A percentile compares a stretch with the other conserved stretches of the same genome.
These are phyloP conservation scores for Hemerocallis citrina DNA, from an alignment of 106 monocot species.

Conservation along the genomic window DNA sequence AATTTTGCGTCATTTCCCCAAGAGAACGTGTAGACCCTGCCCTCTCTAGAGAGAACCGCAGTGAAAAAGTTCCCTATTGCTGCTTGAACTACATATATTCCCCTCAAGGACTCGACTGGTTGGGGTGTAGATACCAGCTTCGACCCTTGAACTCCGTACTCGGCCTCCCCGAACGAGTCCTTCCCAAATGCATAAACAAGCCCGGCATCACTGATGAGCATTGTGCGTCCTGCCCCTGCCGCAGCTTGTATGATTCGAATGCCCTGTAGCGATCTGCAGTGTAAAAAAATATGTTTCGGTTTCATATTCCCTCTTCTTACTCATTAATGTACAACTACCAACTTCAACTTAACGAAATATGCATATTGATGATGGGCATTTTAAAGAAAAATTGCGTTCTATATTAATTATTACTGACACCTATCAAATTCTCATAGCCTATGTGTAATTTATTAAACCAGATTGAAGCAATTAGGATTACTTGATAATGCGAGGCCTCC, in stretches of 20 bases:
- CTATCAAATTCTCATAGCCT: no score
- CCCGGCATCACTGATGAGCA: conserved; percentile 93
- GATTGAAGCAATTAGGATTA: conserved; percentile 30
- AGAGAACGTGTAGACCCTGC: conserved; percentile 88
- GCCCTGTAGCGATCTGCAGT: conserved; percentile 76
- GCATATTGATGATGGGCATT: no score
- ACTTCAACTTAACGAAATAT: no score
- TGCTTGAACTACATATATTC: conserved; percentile 83
- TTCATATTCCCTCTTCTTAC: conserved; percentile 21
- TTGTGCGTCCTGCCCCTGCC: conserved; percentile 81
- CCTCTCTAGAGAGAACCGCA: conserved; percentile 91
- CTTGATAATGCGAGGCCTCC: conserved; percentile 87
- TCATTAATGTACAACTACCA: conserved; percentile 10
- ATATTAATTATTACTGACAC: no score
- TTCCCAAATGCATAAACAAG: conserved; percentile 88
- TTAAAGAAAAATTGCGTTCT: no score
- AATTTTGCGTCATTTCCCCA: conserved; percentile 83
- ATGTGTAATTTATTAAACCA: not conserved
- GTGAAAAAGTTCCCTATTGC: conserved; percentile 97
- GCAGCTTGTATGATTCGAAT: conserved; percentile 95
- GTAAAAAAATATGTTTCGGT: conserved; percentile 3
- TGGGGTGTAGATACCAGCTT: conserved; percentile 63
- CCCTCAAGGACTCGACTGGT: conserved; percentile 71
- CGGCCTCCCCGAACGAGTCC: conserved; percentile 89
- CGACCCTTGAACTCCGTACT: conserved; percentile 57